These are phyloP conservation scores for Pseudomonodictys pantanalensis DNA, from an alignment of 495 filamentous ascomycete genomes.

Conservation along the genomic window DNA sequence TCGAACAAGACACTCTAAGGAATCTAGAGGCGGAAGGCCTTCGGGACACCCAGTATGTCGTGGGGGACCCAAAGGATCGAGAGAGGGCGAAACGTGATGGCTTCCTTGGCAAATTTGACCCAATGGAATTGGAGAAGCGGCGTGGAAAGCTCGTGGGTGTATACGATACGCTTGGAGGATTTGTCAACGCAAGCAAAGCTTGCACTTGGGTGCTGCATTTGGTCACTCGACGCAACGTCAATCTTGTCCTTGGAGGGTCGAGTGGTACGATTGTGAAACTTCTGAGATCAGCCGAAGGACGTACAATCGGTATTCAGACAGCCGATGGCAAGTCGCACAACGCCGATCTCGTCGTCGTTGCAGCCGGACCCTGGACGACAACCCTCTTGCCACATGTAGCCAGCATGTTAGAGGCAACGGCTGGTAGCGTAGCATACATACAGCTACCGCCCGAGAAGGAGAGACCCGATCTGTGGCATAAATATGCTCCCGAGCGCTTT, in stretches of 20 bases:
- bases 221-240: constrained; percentile 20
- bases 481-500: background rate
- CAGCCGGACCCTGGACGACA: background rate
- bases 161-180: too few relatives aligned
- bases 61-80: too few relatives aligned
- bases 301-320: background rate
- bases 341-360: background rate
- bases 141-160: too few relatives aligned
- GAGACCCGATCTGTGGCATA: background rate
- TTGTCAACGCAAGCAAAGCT: too few relatives aligned
- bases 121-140: too few relatives aligned
- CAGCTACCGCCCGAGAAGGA: background rate
- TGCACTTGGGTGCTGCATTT: too few relatives aligned
- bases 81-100: too few relatives aligned
- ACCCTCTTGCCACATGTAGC: background rate
- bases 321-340: background rate
- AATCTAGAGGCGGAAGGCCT: too few relatives aligned
- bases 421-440: background rate
- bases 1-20: too few relatives aligned
- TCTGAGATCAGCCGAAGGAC: background rate
- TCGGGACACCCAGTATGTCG: too few relatives aligned
- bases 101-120: too few relatives aligned
- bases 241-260: background rate
- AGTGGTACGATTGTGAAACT: background rate
- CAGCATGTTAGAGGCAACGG: background rate